Conservation (phyloP, 805 yeast species). For the Saccharomycopsis sp. region DNA sequence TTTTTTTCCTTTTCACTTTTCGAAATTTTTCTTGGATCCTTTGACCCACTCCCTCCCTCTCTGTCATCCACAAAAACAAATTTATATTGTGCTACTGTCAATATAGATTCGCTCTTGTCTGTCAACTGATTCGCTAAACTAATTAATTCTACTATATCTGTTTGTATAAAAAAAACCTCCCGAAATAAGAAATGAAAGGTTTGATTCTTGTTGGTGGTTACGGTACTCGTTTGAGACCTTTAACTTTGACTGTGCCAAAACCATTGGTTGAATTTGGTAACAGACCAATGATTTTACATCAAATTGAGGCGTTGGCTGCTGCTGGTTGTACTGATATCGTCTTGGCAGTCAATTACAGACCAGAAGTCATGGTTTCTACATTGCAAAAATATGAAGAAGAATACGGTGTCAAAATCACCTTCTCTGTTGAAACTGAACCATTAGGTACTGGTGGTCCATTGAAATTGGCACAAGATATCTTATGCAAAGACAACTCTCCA, state of each 20-base stretch:
- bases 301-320: constrained; percentile 93
- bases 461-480: constrained; percentile 89
- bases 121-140: too few species aligned
- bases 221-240: constrained; percentile 99
- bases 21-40: background rate
- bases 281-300: constrained; percentile 98
- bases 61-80: too few species aligned
- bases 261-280: constrained; percentile 97
- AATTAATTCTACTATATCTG: too few species aligned
- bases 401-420: constrained; percentile 91
- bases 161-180: too few species aligned
- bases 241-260: constrained; percentile 90
- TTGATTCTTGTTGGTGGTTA: constrained; percentile 98
- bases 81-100: too few species aligned
- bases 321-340: constrained; percentile 99
- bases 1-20: background rate
- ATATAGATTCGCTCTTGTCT: too few species aligned
- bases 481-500: constrained; percentile 92
- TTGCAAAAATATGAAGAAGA: constrained; percentile 89
- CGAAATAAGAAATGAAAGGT: constrained; percentile 82
- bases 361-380: constrained; percentile 97
- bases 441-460: constrained; percentile 99
- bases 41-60: too few species aligned
- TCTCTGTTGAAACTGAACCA: constrained; percentile 98
- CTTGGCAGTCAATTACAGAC: constrained; percentile 97